phyloP scores from a whole-genome alignment of 73 alveolate species.

The Uronychia setigera region DNA sequence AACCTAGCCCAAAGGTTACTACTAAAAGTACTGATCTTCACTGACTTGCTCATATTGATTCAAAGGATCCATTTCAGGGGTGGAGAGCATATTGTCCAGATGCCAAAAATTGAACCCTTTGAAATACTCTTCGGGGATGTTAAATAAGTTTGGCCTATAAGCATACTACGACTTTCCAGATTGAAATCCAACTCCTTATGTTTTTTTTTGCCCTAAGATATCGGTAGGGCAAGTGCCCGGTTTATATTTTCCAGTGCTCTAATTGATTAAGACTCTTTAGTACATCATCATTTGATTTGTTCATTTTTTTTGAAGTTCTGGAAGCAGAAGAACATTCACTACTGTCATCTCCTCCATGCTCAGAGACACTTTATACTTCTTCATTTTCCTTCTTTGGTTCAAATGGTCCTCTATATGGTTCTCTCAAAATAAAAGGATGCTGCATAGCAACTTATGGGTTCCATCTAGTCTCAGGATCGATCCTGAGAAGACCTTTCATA shows the following conservation, averaged over 20 bases:
- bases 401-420: constrained; percentile 24
- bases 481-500: constrained; percentile 56
- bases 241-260: constrained; percentile 13
- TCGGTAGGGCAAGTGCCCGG: constrained; percentile 57
- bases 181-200: no score
- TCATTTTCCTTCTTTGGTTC: constrained; percentile 40
- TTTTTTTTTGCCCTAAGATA: no score
- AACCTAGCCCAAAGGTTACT: not conserved
- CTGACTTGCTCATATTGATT: not conserved
- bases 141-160: constrained; percentile 49
- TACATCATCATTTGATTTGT: constrained; percentile 11
- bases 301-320: constrained; percentile 19
- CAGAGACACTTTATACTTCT: not conserved
- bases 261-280: not conserved
- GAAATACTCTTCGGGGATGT: constrained; percentile 42
- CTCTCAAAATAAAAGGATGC: constrained; percentile 69
- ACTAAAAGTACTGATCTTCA: not conserved
- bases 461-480: constrained; percentile 76
- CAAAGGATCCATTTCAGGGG: not conserved
- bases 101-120: constrained; percentile 51
- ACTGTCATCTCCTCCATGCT: constrained; percentile 45
- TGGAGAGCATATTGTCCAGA: constrained; percentile 31
- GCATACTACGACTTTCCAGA: constrained; percentile 1
- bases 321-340: constrained; percentile 48
- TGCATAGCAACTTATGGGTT: constrained; percentile 65